Evolutionary conservation across 306 rosid species (phyloP).

Genomic region (Comarum palustre): DNA sequence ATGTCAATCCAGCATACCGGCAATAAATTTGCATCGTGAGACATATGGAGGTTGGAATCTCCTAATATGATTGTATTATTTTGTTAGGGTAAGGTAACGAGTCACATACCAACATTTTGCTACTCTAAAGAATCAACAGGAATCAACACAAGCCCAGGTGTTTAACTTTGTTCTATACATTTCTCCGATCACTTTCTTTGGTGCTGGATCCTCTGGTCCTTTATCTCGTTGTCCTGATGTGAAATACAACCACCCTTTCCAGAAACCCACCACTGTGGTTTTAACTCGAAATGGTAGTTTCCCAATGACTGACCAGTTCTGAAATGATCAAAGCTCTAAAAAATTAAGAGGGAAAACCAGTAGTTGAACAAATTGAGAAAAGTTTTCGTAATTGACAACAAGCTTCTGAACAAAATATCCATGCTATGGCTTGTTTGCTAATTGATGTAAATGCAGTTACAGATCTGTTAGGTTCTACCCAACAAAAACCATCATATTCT

Average conservation of each 20-base stretch:
- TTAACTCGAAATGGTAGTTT: constrained; percentile 85
- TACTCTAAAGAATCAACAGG: neutral
- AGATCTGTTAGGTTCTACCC: neutral
- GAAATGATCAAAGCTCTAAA: constrained; percentile 28
- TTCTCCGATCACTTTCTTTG: constrained; percentile 77
- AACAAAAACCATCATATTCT: neutral
- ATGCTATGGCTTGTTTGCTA: constrained; percentile 9
- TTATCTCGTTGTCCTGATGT: constrained; percentile 93
- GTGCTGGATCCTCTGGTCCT: constrained; percentile 78
- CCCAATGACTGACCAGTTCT: constrained; percentile 89
- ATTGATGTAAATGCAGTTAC: neutral
- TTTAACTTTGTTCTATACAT: constrained; percentile 77
- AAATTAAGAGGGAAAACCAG: constrained; percentile 10
- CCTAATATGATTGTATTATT: too few species aligned
- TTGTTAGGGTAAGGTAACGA: too few species aligned
- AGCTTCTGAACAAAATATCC: neutral
- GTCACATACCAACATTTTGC: too few species aligned
- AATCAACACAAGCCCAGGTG: constrained; percentile 43
- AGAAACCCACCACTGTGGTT: constrained; percentile 77
- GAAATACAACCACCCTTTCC: constrained; percentile 90
- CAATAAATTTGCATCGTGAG: too few species aligned
- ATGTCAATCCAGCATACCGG: too few species aligned
- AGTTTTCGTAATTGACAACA: neutral
- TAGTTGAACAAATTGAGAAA: neutral
- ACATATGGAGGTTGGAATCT: too few species aligned